Conservation (phyloP, 345 rosid genomes). For the Rhodomyrtus tomentosa region DNA sequence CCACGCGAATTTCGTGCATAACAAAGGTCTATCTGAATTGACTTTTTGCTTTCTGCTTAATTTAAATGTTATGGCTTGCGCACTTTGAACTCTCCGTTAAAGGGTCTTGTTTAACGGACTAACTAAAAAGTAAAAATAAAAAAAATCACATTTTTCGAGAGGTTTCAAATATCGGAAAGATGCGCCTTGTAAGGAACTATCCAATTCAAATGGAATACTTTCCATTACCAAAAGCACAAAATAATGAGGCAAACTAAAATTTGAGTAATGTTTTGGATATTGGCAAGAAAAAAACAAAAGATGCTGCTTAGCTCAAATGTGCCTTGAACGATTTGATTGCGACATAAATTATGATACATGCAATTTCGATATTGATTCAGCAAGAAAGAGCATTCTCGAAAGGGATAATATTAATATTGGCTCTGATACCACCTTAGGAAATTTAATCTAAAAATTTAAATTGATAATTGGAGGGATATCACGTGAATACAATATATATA, state of each 20-base stretch:
- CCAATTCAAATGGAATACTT: neutral
- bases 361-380: neutral
- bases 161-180: neutral
- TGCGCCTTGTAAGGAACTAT: neutral
- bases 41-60: neutral
- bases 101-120: neutral
- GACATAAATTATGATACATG: neutral
- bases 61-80: neutral
- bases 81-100: neutral
- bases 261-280: neutral
- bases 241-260: neutral
- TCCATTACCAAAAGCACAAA: neutral
- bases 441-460: no score
- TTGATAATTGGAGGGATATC: no score
- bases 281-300: neutral
- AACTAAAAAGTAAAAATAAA: neutral
- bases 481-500: no score
- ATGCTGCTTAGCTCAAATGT: neutral
- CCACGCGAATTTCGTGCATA: neutral
- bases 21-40: accelerated
- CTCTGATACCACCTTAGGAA: no score
- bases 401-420: no score
- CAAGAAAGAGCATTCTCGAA: neutral
- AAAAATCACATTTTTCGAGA: neutral
- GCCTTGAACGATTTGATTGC: neutral